phyloP scores from a whole-genome alignment of 495 filamentous ascomycete species.

The Aspergillus carlsbadensis region DNA sequence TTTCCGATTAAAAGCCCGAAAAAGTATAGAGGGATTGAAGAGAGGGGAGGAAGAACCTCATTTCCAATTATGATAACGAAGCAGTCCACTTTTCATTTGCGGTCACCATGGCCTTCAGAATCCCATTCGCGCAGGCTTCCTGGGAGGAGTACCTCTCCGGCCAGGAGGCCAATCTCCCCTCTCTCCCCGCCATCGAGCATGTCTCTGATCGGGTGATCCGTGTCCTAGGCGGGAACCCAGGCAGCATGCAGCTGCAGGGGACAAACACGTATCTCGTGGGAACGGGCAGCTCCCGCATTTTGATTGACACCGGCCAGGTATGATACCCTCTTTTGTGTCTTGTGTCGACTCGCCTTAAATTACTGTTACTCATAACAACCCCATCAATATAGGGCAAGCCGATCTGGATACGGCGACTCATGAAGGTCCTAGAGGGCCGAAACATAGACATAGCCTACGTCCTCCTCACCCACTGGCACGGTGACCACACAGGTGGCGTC shows the following conservation, averaged over 20 bases:
- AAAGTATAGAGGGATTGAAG: background rate
- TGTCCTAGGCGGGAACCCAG: constrained; percentile 64
- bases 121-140: background rate
- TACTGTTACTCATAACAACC: background rate
- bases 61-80: background rate
- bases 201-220: constrained; percentile 43
- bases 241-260: constrained; percentile 58
- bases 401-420: constrained; percentile 29
- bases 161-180: constrained; percentile 31
- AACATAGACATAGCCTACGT: constrained; percentile 53
- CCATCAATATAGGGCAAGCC: constrained; percentile 28
- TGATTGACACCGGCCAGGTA: constrained; percentile 65
- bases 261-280: constrained; percentile 82
- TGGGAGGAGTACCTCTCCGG: constrained; percentile 39
- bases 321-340: background rate
- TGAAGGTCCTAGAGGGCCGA: constrained; percentile 16
- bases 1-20: constrained; percentile 8
- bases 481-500: constrained; percentile 74
- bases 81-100: background rate
- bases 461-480: constrained; percentile 84
- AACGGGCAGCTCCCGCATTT: constrained; percentile 56
- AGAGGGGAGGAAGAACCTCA: background rate
- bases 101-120: constrained; percentile 3
- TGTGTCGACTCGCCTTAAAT: background rate
- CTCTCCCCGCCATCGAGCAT: constrained; percentile 36